Conservation (phyloP, 78 protist species). For the Emiliania huxleyi region DNA sequence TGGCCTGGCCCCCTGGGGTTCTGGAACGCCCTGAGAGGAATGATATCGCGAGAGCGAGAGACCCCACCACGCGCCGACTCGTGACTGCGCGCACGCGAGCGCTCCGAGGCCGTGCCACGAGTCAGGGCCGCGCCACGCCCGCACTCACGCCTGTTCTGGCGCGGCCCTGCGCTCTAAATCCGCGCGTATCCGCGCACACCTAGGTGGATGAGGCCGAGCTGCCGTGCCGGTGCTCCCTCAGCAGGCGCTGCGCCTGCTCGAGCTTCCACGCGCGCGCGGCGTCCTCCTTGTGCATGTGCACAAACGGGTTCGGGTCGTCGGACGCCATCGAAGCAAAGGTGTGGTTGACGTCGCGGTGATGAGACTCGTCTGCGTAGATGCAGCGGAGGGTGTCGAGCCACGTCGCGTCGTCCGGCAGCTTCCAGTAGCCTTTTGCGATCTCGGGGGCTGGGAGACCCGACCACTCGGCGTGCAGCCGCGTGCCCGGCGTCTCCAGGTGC, state of each 20-base stretch:
- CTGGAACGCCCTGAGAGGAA: no score
- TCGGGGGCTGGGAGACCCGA: slow-evolving; percentile 63
- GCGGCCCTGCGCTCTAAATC: no score
- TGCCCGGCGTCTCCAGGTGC: slow-evolving; percentile 19
- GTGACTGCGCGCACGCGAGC: no score
- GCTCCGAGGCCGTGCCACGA: no score
- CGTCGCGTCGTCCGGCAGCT: slow-evolving; percentile 60
- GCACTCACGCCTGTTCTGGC: no score
- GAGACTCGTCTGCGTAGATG: slow-evolving; percentile 75
- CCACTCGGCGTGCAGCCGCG: slow-evolving; percentile 24
- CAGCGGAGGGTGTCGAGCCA: slow-evolving; percentile 66
- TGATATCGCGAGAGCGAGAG: no score
- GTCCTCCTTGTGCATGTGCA: not conserved
- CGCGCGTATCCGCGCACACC: no score
- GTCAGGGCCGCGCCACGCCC: no score
- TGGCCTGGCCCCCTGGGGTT: no score
- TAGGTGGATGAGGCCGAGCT: no score
- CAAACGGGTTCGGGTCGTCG: not conserved
- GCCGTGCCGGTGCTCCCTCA: not conserved
- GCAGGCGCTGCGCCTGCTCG: not conserved
- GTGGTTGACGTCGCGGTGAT: slow-evolving; percentile 64
- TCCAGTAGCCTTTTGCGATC: slow-evolving; percentile 80
- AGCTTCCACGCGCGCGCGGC: not conserved
- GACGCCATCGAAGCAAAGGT: not conserved
- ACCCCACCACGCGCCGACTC: no score